Base-by-base conservation (phyloP, 2,329 filamentous ascomycete genomes). In the Thelonectria olida region DNA sequence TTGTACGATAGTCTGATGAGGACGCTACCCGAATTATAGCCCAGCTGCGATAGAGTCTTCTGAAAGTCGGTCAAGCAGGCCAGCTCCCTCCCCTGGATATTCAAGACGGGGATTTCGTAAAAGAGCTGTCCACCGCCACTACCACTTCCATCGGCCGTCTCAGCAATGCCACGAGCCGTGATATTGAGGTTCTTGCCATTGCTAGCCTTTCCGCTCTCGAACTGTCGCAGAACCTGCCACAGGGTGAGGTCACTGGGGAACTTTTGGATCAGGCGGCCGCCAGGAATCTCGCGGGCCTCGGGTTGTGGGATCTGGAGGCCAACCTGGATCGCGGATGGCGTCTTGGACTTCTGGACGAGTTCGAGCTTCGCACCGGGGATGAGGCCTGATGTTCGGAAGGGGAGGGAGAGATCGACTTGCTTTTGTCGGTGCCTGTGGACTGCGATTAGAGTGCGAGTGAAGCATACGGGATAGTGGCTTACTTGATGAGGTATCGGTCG, bases 151-250 rank as follows among this genome's bases (percentile, higher is more conserved):
- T 79, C 82, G 36, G 77, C 80, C 15, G 84, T 85, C 62, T 87
- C 84, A 0, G 93, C 90, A n/a, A 91, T 84, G 2, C 90, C 93
- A 62, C 94, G 85, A 13, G 90, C 93, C 0, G 96, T 98, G 68
- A 99, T 87, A 75, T 97, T 97, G 67, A 92, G 80, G 56, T 82
- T 87, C 54, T 79, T 82, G 8, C 84, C 84, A 58, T 83, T 82
- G 49, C 83, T 88, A n/a, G 86, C 86, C 22, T 86, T 85, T 31
- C 86, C 89, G 65, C 90, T 90, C 78, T 99, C 96, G 67, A 98
- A 97, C 73, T 96, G 92, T 61, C 96, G 90, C 58, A 99, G 75
- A 25, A 98, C 83, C 68, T 93, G 87, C 96, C 96, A 99, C 77
- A 99, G 75, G 17, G 93, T 92, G 34, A 92, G 92, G 67, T 92